Evolutionary conservation across 768 basidiomycete species (phyloP), one percentile per base, ranked within the genome.

Genomic region (Pleurotus eryngii): DNA sequence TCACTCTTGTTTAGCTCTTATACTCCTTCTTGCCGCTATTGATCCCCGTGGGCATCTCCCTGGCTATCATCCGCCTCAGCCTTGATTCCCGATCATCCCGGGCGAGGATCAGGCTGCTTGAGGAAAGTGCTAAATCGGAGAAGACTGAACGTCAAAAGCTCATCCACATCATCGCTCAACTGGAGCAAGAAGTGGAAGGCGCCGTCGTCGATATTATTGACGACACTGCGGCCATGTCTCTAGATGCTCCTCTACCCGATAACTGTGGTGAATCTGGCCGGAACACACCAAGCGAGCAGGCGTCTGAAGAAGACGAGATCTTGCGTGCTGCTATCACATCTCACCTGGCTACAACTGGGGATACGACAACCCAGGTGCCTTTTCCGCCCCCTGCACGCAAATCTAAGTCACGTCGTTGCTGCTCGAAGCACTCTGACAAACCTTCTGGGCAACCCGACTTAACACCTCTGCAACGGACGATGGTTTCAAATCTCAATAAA

Each of bases 181-280:
- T 90, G 9, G 89, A 90, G 63, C 70, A 71, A 49, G 74, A 82
- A 39, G 68, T 89, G 26, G 87, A 89, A 65, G 75, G 78, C 53
- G 77, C 77, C 22, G 79, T 87, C 12, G 79, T 76, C 1, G 84
- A 91, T 42, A 64, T 85, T 56, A 77, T 84, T 43, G 82, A 87
- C 49, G 69, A 76, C 50, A 66, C 72, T 5, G 70, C 72, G 42
- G 63, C 74, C 27, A 59, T 59, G 38, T 42, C 60, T 27, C 22
- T 37, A 49, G 63, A 59, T 42, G 58, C 59, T 20, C 46, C 46
- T 38, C 48, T 58, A 30, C 43, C 50, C 17, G 56, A 57, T 46
- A 37, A 50, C 38, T 51, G 22, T 17, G 56, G 49, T 17, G 26
- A 46, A 30, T 20, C 8, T 37, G 47, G 18, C 35, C 55, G 43